Conservation (phyloP, 2,329 filamentous ascomycete genomes). For the Neofusicoccum sp. region DNA sequence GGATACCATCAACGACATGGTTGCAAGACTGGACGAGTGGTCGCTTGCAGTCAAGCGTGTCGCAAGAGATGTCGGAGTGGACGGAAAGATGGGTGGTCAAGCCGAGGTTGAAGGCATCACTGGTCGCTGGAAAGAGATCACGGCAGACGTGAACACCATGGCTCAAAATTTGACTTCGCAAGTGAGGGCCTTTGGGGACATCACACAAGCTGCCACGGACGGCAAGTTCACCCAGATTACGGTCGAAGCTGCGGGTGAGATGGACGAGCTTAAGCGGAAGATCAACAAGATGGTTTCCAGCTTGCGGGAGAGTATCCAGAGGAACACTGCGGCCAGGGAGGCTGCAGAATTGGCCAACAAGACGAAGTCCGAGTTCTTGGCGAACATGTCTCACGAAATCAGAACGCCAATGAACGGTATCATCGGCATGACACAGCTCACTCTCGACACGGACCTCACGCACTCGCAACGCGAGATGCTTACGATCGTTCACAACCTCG, state of each 20-base stretch:
- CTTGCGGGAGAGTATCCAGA: conserved; percentile 89
- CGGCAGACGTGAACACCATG: conserved; percentile 95
- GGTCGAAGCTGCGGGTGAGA: conserved; percentile 95
- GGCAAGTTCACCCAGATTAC: conserved; percentile 97
- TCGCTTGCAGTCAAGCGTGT: conserved; percentile 95
- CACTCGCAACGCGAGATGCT: conserved; percentile 97
- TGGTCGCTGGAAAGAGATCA: conserved; percentile 97
- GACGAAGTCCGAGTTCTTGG: conserved; percentile 96
- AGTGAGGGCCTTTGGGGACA: conserved; percentile 96
- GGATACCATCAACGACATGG: conserved; percentile 98
- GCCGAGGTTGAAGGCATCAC: conserved; percentile 91
- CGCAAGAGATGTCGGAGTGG: conserved; percentile 92
- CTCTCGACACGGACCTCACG: conserved; percentile 87
- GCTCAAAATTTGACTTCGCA: conserved; percentile 81
- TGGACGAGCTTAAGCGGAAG: conserved; percentile 98
- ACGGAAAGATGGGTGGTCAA: conserved; percentile 97
- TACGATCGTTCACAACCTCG: conserved; percentile 95
- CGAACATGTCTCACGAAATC: conserved; percentile 99
- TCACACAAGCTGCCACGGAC: conserved; percentile 95
- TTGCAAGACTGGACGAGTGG: conserved; percentile 90
- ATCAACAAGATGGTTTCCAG: conserved; percentile 99
- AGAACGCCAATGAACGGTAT: conserved; percentile 97
- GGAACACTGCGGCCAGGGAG: conserved; percentile 92
- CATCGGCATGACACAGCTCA: conserved; percentile 96
- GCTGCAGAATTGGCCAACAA: conserved; percentile 95